These are phyloP conservation scores for Calonectria montana DNA, from an alignment of 2,329 filamentous ascomycete genomes.

Conservation along the genomic window DNA sequence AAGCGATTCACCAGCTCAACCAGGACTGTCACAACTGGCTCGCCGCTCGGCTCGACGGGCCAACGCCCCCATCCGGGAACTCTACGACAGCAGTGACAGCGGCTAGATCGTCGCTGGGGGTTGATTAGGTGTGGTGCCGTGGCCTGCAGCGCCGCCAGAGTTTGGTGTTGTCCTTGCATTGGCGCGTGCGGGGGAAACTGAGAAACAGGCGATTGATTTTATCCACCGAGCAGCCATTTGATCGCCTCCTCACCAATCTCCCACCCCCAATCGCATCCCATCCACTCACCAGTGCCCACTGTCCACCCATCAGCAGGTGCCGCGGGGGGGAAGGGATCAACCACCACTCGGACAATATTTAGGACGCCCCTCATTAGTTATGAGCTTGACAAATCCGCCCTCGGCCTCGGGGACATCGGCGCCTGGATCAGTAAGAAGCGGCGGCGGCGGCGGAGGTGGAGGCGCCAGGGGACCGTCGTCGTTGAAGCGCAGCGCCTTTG, in stretches of 20 bases:
- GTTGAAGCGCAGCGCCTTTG: constrained; percentile 70
- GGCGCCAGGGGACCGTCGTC: constrained; percentile 45
- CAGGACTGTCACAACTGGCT: background rate
- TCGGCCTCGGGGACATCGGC: constrained; percentile 63
- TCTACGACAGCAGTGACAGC: constrained; percentile 7
- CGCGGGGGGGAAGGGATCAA: constrained; percentile 4
- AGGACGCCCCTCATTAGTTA: constrained; percentile 40
- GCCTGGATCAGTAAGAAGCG: constrained; percentile 58
- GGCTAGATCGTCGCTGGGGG: background rate
- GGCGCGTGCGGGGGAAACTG: constrained; percentile 19
- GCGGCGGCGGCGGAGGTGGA: constrained; percentile 46
- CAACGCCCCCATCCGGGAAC: background rate
- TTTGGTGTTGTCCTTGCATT: constrained; percentile 22
- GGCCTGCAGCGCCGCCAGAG: constrained; percentile 1
- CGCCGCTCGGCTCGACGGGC: constrained; percentile 12
- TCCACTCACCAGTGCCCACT: constrained; percentile 21
- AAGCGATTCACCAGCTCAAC: constrained; percentile 1
- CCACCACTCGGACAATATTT: constrained; percentile 3
- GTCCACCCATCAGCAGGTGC: constrained; percentile 19
- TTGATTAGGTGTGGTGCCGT: constrained; percentile 11
- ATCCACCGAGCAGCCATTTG: constrained; percentile 21
- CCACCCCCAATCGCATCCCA: constrained; percentile 16
- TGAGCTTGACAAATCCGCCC: constrained; percentile 67
- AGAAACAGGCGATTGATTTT: constrained; percentile 22
- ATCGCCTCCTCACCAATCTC: constrained; percentile 10